Evolutionary conservation across 225 moss, liverwort and hornwort species (phyloP), one percentile per base, ranked within the genome.

Genomic region (Bryum argenteum): DNA sequence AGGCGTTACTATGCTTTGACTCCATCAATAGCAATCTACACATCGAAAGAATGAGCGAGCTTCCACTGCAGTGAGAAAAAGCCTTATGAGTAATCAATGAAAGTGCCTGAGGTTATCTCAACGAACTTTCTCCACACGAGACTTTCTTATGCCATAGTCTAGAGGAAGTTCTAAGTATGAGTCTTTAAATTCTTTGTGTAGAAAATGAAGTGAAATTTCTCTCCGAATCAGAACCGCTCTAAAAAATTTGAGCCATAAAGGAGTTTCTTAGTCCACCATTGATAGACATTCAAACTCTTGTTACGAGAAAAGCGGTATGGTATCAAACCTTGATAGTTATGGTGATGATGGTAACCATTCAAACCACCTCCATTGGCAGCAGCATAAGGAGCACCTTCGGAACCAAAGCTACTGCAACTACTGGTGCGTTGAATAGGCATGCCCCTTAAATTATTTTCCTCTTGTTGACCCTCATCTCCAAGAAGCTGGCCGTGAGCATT

Each of bases 381-480:
- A 56, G 75, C 61, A 56, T 72, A 77, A 26, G 83, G 82, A 37
- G 75, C 90, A 67, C 89, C 92, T 77, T 97, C 92, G 48, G 92
- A 94, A 59, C 91, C 97, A 53, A 90, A 89, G 82, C 90, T 97
- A 64, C 94, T 92, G 63, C 88, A 89, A 69, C 91, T 97, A 56
- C 87, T 89, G 63, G 78, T 88, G 40, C 92, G 89, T 44, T 84
- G 89, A 63, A 96, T 89, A 48, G 48, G 28, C 68, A 84, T 71
- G 71, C 74, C 83, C 24, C 80, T 79, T 66, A 89, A 81, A 69
- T 82, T 80, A 10, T 60, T 69, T 14, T 72, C 13, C 48, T 87
- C 92, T 65, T 84, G 91, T 54, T 79, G 60, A 71, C 91, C 88
- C 70, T 92, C 88, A 71, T 88, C 89, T 65, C 83, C 89, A 69